Percentiles rank a stretch among this genome's conserved stretches.
Evolutionary conservation across 2,329 filamentous ascomycete genomes (phyloP).

Genomic region (Incumbomyces lentus): DNA sequence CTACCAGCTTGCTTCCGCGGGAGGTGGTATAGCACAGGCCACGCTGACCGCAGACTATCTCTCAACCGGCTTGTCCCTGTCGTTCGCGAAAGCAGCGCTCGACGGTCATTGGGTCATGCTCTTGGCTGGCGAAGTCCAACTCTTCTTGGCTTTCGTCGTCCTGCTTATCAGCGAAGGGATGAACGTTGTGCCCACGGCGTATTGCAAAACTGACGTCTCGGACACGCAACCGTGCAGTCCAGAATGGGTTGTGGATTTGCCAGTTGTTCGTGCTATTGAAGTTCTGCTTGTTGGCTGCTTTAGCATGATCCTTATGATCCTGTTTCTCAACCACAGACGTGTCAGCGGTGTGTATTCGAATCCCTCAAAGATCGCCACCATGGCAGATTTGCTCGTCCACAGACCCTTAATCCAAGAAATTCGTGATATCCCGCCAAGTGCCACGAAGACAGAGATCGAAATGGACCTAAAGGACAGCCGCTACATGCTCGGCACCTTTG

Average conservation of each 20-base stretch:
- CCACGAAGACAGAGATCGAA: background rate
- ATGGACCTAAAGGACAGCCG: background rate
- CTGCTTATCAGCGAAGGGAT: conserved; percentile 6
- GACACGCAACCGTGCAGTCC: conserved; percentile 8
- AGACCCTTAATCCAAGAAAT: conserved; percentile 5
- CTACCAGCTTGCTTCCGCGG: conserved; percentile 9
- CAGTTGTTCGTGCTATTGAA: conserved; percentile 5
- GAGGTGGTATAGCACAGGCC: conserved; percentile 8
- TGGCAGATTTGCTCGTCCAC: conserved; percentile 10
- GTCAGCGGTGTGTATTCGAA: conserved; percentile 11
- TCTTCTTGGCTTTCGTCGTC: conserved; percentile 3
- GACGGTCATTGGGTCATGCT: conserved; percentile 6
- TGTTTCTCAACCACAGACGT: conserved; percentile 7
- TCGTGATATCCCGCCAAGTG: background rate
- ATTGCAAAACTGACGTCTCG: background rate
- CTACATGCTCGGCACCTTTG: conserved; percentile 7
- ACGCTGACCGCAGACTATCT: conserved; percentile 12
- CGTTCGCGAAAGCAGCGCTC: background rate
- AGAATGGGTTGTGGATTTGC: conserved; percentile 10
- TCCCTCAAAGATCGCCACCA: conserved; percentile 10
- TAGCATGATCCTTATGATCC: conserved; percentile 7
- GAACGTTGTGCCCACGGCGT: conserved; percentile 4
- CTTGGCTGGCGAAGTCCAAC: conserved; percentile 1
- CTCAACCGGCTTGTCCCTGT: conserved; percentile 3
- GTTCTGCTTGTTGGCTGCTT: conserved; percentile 5